Percentiles rank a stretch among this genome's conserved stretches.
These are phyloP conservation scores for Grigorovia transvaalensis DNA, from an alignment of 805 yeast genomes.

Conservation along the genomic window DNA sequence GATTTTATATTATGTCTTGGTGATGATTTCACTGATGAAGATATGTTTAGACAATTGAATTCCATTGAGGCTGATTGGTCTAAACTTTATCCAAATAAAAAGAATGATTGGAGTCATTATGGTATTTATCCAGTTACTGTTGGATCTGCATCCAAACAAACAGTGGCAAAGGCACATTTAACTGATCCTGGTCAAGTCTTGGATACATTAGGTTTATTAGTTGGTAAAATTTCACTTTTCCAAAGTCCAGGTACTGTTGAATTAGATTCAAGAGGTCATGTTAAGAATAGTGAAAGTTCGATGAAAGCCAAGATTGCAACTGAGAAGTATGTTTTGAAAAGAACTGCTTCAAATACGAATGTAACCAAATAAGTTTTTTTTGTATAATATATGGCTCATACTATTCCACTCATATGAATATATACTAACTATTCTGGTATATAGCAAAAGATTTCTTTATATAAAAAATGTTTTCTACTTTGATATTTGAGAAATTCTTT, in stretches of 20 bases:
- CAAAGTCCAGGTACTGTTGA: constrained; percentile 71
- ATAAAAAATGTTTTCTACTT: no score
- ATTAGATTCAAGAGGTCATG: constrained; percentile 69
- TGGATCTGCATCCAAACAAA: constrained; percentile 82
- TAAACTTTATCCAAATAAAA: constrained; percentile 29
- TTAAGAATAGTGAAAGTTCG: constrained; percentile 35
- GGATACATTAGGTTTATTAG: constrained; percentile 68
- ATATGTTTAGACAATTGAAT: constrained; percentile 79
- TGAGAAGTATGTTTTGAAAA: constrained; percentile 21
- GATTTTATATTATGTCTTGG: constrained; percentile 87
- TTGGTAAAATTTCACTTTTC: constrained; percentile 70
- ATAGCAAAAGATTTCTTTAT: no score
- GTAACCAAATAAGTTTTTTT: not conserved
- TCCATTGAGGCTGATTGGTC: constrained; percentile 41
- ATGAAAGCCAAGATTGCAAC: constrained; percentile 29
- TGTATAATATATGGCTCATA: no score
- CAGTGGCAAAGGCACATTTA: constrained; percentile 77
- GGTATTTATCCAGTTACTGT: constrained; percentile 82
- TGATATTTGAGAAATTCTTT: no score
- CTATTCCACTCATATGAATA: no score
- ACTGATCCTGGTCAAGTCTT: constrained; percentile 76
- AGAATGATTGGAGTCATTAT: constrained; percentile 40
- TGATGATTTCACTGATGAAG: constrained; percentile 95
- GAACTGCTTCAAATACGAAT: constrained; percentile 16
- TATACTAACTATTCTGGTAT: no score